Evolutionary conservation across 768 basidiomycete species (phyloP).

Genomic region (Psilocybe sp.): DNA sequence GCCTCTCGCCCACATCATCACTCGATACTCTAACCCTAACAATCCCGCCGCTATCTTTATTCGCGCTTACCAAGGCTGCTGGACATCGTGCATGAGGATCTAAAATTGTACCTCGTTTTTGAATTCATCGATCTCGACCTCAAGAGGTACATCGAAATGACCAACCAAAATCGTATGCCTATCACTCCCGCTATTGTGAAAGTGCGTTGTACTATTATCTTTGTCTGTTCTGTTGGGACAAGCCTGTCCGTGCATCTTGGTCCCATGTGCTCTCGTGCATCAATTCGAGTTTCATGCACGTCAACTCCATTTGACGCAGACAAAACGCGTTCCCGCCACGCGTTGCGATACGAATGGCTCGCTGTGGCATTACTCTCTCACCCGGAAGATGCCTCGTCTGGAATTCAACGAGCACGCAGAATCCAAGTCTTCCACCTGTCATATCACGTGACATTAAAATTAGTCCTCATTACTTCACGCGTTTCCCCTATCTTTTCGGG

Average conservation of each 20-base stretch:
- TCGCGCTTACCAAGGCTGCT: constrained; percentile 61
- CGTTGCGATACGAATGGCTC: constrained; percentile 18
- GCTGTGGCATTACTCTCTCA: not conserved
- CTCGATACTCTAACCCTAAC: not conserved
- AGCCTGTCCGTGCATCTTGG: constrained; percentile 8
- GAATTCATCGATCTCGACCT: constrained; percentile 97
- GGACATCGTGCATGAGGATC: constrained; percentile 95
- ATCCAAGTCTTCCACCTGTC: not conserved
- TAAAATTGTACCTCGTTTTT: constrained; percentile 96
- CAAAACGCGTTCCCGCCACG: constrained; percentile 22
- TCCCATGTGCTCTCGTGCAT: no score
- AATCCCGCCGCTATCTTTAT: not conserved
- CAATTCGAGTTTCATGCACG: no score
- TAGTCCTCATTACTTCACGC: constrained; percentile 20
- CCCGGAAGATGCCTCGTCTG: not conserved
- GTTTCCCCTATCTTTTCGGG: constrained; percentile 1
- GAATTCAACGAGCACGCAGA: no score
- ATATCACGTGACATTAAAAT: constrained; percentile 26
- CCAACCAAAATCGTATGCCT: constrained; percentile 67
- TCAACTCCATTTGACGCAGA: no score
- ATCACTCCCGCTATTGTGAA: constrained; percentile 75
- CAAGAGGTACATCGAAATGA: constrained; percentile 94
- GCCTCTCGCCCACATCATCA: not conserved
- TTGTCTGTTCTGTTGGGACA: constrained; percentile 9
- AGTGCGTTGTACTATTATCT: constrained; percentile 44